Conservation (phyloP, 192 early-diverging fungal species). For the Podila verticillata region DNA sequence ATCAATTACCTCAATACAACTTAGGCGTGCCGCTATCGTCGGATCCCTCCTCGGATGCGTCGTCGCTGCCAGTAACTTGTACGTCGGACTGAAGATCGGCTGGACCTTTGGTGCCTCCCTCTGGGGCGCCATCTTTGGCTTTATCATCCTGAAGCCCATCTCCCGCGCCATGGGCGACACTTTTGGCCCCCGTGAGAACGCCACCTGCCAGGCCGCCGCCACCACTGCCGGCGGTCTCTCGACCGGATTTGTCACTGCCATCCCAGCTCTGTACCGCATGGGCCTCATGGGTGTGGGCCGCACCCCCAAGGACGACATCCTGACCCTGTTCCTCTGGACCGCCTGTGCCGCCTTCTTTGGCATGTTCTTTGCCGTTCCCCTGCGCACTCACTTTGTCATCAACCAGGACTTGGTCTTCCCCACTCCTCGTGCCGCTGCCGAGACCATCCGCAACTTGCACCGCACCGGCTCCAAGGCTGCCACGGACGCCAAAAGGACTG, state of each 20-base stretch:
- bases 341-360: conserved; percentile 72
- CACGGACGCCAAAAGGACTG: conserved; percentile 57
- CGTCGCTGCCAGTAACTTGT: conserved; percentile 74
- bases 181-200: conserved; percentile 76
- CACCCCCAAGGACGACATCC: conserved; percentile 58
- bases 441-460: conserved; percentile 69
- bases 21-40: conserved; percentile 67
- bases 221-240: conserved; percentile 75
- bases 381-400: conserved; percentile 71
- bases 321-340: conserved; percentile 63
- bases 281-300: conserved; percentile 57
- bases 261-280: conserved; percentile 76
- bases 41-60: conserved; percentile 70
- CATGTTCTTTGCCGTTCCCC: conserved; percentile 76
- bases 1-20: neutral
- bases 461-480: conserved; percentile 55
- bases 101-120: conserved; percentile 67
- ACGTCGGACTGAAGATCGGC: conserved; percentile 72
- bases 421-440: conserved; percentile 72
- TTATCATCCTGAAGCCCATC: conserved; percentile 69
- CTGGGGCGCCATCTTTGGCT: conserved; percentile 65
- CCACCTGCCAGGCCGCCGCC: conserved; percentile 73
- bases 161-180: conserved; percentile 54
- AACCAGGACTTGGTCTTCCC: conserved; percentile 78
- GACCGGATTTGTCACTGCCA: conserved; percentile 69